Evolutionary conservation across 2,329 filamentous ascomycete species (phyloP), one percentile per base, ranked within the genome.

Genomic region (Aspergillus chevalieri): DNA sequence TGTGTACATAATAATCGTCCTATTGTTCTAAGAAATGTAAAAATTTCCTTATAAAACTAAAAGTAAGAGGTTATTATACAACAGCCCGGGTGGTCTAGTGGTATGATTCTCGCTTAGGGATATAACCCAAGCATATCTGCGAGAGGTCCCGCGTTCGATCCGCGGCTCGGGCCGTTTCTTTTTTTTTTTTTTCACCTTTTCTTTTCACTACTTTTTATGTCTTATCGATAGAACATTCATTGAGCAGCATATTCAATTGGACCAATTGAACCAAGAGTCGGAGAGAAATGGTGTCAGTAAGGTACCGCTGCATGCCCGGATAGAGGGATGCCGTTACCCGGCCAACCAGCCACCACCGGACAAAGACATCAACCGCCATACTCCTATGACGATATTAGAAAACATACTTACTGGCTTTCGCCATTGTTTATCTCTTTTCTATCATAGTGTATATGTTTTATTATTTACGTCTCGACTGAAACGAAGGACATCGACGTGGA

Each of bases 101-200:
- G 52, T 53, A 51, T 53, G 49, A 52, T 53, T 52, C 46, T 54
- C 47, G 50, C 52, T 48, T 52, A 52, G 52, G 46, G 47, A 44
- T 42, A 26, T 41, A 41, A 49, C 47, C 47, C 47, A 49, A 49
- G 47, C 47, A 49, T 42, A 52, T 52, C 48, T 54, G 51, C 53
- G 53, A 55, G 51, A 53, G 53, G 48, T 55, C 53, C 51, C 52
- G 52, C 52, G 47, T 49, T 53, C 52, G 52, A 53, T 53, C 52
- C 52, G 52, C 52, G 52, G 50, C 50, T 51, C 48, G 52, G 47
- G 47, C 51, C 48, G 38, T 44, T 36, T 41, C 14, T 28, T 12
- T 48, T 34, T 33, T 24, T 44, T 39, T 47, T 47, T 47, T 50
- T 15, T 42, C n/a, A n/a, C n/a, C n/a, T n/a, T n/a, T n/a, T n/a